Conservation (phyloP, 352 stramenopile genomes). For the Pythium oligandrum region DNA sequence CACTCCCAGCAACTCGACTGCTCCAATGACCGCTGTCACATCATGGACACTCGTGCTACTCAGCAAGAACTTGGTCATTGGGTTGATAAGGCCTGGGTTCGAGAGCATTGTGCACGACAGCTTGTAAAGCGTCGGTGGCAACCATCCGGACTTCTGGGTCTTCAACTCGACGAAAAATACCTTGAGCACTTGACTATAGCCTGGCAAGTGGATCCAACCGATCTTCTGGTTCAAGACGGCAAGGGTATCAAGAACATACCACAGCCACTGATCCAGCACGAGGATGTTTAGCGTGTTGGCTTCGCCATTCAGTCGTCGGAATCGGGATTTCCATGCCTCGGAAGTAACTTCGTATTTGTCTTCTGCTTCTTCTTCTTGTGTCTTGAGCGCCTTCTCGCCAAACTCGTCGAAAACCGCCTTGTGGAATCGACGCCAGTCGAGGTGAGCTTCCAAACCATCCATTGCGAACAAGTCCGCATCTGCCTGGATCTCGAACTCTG, state of each 20-base stretch:
- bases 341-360: slow-evolving; percentile 88
- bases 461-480: slow-evolving; percentile 85
- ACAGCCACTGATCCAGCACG: slow-evolving; percentile 84
- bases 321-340: slow-evolving; percentile 79
- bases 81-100: slow-evolving; percentile 85
- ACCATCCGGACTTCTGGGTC: slow-evolving; percentile 84
- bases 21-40: slow-evolving; percentile 81
- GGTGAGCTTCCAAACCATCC: slow-evolving; percentile 81
- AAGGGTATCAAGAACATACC: slow-evolving; percentile 88
- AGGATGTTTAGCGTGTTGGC: slow-evolving; percentile 87
- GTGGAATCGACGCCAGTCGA: slow-evolving; percentile 88
- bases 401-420: slow-evolving; percentile 86
- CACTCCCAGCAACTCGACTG: slow-evolving; percentile 81
- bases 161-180: slow-evolving; percentile 89
- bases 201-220: slow-evolving; percentile 77
- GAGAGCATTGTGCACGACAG: slow-evolving; percentile 87
- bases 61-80: slow-evolving; percentile 87
- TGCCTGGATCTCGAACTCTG: slow-evolving; percentile 78
- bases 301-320: slow-evolving; percentile 73
- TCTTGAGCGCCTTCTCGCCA: slow-evolving; percentile 79
- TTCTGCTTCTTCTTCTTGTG: slow-evolving; percentile 85
- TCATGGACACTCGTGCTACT: slow-evolving; percentile 86
- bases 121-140: slow-evolving; percentile 85
- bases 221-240: slow-evolving; percentile 89
- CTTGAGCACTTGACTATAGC: slow-evolving; percentile 84